Percentiles rank a stretch among this genome's conserved stretches.
Evolutionary conservation across 1,139 yeast species (phyloP).

Genomic region (Kluyveromyces sp.): DNA sequence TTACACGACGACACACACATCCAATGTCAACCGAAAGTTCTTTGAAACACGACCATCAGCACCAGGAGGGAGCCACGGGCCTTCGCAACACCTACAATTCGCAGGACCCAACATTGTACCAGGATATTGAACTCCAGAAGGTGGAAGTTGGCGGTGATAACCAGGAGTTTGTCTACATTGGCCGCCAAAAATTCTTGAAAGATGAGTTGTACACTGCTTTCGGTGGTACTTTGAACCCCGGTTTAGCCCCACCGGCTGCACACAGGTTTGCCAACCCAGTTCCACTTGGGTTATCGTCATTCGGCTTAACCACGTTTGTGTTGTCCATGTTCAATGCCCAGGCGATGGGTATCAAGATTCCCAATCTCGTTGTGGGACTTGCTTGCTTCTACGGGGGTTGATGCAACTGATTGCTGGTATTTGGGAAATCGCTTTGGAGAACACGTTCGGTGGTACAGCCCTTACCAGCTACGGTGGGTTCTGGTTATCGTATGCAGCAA

Average conservation of each 20-base stretch:
- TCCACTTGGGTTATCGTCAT: slow-evolving; percentile 59
- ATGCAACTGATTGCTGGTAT: slow-evolving; percentile 62
- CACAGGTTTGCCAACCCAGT: slow-evolving; percentile 53
- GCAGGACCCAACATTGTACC: slow-evolving; percentile 3
- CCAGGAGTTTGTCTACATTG: slow-evolving; percentile 60
- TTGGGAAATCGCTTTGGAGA: slow-evolving; percentile 55
- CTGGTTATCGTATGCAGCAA: slow-evolving; percentile 62
- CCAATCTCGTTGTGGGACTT: slow-evolving; percentile 58
- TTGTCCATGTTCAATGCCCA: slow-evolving; percentile 45
- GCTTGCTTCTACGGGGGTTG: slow-evolving; percentile 80
- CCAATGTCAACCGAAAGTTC: slow-evolving; percentile 1
- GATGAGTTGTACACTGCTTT: slow-evolving; percentile 48
- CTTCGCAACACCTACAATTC: slow-evolving; percentile 1
- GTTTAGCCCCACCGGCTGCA: slow-evolving; percentile 41
- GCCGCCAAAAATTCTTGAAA: slow-evolving; percentile 59
- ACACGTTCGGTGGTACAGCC: slow-evolving; percentile 71
- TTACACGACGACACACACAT: neutral
- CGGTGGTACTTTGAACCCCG: slow-evolving; percentile 57
- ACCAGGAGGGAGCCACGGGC: neutral
- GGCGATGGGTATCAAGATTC: slow-evolving; percentile 42
- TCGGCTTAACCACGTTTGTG: slow-evolving; percentile 63
- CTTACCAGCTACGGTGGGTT: slow-evolving; percentile 65
- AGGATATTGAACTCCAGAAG: slow-evolving; percentile 12
- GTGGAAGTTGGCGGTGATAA: slow-evolving; percentile 34
- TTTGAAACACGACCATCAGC: slow-evolving; percentile 3